Base-by-base conservation (phyloP, 2,329 filamentous ascomycete genomes). In the Basipetospora chlamydospora region DNA sequence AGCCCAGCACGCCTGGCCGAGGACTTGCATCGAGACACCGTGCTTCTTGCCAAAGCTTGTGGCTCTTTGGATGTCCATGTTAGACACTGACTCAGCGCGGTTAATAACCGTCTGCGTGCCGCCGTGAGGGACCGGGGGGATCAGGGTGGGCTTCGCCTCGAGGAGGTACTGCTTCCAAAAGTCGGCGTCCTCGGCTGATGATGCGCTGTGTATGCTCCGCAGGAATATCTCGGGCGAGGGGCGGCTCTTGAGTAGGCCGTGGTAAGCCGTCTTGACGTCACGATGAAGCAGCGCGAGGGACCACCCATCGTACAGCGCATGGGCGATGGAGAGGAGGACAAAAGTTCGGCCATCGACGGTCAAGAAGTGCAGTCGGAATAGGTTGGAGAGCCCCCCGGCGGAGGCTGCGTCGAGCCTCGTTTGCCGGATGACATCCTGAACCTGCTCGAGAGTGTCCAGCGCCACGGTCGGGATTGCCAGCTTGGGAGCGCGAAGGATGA, bases 251-350 rank as follows among this genome's bases (percentile, higher is more conserved):
- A 59, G 51, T 1, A 51, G 43, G 4, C 60, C 60, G 4, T 59
- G 33, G 43, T 92, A 93, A 2, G 77, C 73, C n/a, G 55, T 60
- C 12, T 65, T 55, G 1, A 94, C 67, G 47, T 90, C 76, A 29
- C 67, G 61, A 46, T 90, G 84, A 2, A 95, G 55, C 12, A 92
- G 58, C 3, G 65, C 63, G 10, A 95, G 66, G 3, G 86, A 93
- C 72, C 78, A 86, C 1, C 87, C 87, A 49, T 95, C 87, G 45
- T 95, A 95, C 15, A 94, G 64, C 2, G 86, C 84, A 55, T 95
- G 87, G 0, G 86, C 70, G 26, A 94, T 75, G 0, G 84, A 87
- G 1, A 95, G 52, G 4, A 77, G 49, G 2, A 77, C 43, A 38
- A 66, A 71, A 3, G 41, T 54, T 25, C 46, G 49, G 11, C 41